Percentiles rank a stretch among this genome's conserved stretches.
Conservation (phyloP, 2,329 filamentous ascomycete species). For the Fusarium dimerum region DNA sequence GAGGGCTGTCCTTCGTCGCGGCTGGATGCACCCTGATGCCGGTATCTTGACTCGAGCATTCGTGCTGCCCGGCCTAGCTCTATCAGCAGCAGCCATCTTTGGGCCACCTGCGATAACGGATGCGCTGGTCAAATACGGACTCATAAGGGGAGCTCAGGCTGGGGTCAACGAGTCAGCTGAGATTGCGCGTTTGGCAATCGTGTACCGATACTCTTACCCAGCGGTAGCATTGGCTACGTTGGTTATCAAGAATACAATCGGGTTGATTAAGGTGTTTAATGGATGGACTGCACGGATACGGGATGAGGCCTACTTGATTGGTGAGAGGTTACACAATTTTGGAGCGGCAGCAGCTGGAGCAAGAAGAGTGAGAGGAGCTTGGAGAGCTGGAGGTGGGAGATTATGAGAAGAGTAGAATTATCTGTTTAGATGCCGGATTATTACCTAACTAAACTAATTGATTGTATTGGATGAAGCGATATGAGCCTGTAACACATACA, state of each 20-base stretch:
- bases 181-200: constrained; percentile 35
- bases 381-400: constrained; percentile 38
- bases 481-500: no score
- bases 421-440: not conserved
- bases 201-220: constrained; percentile 71
- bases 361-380: constrained; percentile 36
- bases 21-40: constrained; percentile 79
- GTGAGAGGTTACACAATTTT: constrained; percentile 93
- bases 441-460: not conserved
- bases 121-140: constrained; percentile 29
- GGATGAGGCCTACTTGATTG: constrained; percentile 95
- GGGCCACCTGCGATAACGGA: constrained; percentile 63
- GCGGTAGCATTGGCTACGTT: constrained; percentile 53
- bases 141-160: constrained; percentile 16
- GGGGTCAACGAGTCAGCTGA: constrained; percentile 27
- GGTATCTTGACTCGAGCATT: constrained; percentile 81
- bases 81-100: constrained; percentile 63
- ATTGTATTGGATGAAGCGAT: not conserved
- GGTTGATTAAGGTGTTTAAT: constrained; percentile 62
- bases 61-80: constrained; percentile 69
- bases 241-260: constrained; percentile 43
- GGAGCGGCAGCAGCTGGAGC: constrained; percentile 50
- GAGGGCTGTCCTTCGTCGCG: constrained; percentile 69
- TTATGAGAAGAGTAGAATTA: constrained; percentile 20
- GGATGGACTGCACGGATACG: constrained; percentile 80